These are phyloP conservation scores for Phytophthora pinifolia DNA, from an alignment of 352 stramenopile genomes.

Conservation along the genomic window DNA sequence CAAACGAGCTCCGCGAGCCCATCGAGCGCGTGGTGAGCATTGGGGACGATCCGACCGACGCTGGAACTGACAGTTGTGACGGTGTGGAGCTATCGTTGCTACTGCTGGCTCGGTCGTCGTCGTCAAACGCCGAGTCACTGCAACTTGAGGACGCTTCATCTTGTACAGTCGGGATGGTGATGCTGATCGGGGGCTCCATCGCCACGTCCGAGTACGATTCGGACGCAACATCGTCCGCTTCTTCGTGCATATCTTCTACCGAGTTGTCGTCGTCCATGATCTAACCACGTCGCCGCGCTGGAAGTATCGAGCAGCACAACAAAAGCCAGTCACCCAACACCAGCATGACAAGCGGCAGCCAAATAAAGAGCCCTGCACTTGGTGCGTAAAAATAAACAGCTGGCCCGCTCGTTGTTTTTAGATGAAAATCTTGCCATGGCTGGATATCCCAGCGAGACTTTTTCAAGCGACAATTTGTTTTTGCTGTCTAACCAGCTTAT, in stretches of 20 bases:
- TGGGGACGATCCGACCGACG: constrained; percentile 21
- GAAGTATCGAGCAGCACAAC: not conserved
- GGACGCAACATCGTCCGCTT: constrained; percentile 6
- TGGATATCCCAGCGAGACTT: too few relatives aligned
- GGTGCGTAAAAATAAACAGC: too few relatives aligned
- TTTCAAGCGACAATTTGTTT: too few relatives aligned
- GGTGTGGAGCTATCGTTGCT: constrained; percentile 6
- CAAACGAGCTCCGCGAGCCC: constrained; percentile 26
- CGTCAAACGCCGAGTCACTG: constrained; percentile 15
- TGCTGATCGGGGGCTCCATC: constrained; percentile 16
- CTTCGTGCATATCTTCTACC: constrained; percentile 12
- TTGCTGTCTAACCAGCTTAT: too few relatives aligned
- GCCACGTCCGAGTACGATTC: constrained; percentile 5
- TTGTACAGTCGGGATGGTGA: constrained; percentile 15
- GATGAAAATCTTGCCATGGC: too few relatives aligned
- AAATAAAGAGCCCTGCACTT: too few relatives aligned
- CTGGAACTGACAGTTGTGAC: constrained; percentile 13
- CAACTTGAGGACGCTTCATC: constrained; percentile 9
- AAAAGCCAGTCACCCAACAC: too few relatives aligned
- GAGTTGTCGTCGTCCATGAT: constrained; percentile 16
- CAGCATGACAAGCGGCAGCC: too few relatives aligned
- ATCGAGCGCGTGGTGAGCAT: constrained; percentile 20
- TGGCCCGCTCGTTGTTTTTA: too few relatives aligned
- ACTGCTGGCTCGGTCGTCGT: constrained; percentile 23
- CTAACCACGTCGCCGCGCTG: not conserved